These are phyloP conservation scores for Yamadazyma triangularis DNA, from an alignment of 1,139 yeast genomes.

Conservation along the genomic window DNA sequence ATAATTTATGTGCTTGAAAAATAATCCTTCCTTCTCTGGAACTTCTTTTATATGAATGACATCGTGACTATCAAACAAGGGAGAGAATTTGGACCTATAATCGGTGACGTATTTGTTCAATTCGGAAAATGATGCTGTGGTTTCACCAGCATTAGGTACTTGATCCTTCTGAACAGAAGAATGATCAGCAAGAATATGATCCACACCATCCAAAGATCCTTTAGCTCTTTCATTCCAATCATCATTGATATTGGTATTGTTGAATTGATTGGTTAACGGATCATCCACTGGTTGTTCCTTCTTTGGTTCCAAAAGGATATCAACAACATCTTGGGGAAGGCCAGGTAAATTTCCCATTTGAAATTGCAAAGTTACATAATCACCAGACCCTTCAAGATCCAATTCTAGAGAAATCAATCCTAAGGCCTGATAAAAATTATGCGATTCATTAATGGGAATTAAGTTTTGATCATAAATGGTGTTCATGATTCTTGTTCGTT, in stretches of 20 bases:
- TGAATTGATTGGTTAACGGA: conserved; percentile 14
- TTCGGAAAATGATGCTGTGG: conserved; percentile 12
- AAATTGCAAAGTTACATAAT: conserved; percentile 40
- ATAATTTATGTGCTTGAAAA: conserved; percentile 88
- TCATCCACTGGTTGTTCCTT: conserved; percentile 8
- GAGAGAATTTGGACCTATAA: conserved; percentile 44
- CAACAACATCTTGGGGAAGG: conserved; percentile 25
- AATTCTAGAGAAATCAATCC: conserved; percentile 42
- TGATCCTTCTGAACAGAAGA: conserved; percentile 5
- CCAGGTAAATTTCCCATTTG: conserved; percentile 31
- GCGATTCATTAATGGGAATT: conserved; percentile 25
- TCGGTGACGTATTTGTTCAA: conserved; percentile 28
- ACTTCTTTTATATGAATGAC: conserved; percentile 65
- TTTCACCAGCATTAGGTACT: conserved; percentile 3
- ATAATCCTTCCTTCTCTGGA: conserved; percentile 84
- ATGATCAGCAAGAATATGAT: conserved; percentile 21
- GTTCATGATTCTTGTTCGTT: conserved; percentile 31
- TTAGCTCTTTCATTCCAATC: conserved; percentile 2
- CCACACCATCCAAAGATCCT: conserved; percentile 5
- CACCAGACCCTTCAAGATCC: conserved; percentile 38
- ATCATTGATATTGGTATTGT: conserved; percentile 12
- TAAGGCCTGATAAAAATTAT: conserved; percentile 30
- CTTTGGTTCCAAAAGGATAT: conserved; percentile 18
- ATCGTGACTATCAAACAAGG: conserved; percentile 43
- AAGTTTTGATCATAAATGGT: conserved; percentile 34